A percentile compares a stretch with the other conserved stretches of the same genome.
Conservation (phyloP, 2,329 filamentous ascomycete species). For the Aspergillus sergii region DNA sequence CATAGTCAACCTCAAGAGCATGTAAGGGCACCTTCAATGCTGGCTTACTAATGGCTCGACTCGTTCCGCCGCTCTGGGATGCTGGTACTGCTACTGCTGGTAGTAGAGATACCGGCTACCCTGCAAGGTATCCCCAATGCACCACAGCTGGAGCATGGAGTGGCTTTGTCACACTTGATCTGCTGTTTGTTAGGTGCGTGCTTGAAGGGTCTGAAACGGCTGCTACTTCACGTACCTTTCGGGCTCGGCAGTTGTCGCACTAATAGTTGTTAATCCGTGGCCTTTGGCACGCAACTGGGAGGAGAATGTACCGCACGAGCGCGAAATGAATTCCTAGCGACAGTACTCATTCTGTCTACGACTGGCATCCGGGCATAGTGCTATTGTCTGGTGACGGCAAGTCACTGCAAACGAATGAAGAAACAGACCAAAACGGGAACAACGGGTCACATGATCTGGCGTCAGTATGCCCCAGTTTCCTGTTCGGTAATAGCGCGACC, state of each 20-base stretch:
- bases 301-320: constrained; percentile 25
- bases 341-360: constrained; percentile 12
- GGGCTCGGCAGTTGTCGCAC: constrained; percentile 32
- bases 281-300: too few relatives aligned
- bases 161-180: constrained; percentile 28
- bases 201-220: too few relatives aligned
- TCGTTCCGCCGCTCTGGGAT: constrained; percentile 9
- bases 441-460: background rate
- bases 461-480: background rate
- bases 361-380: background rate
- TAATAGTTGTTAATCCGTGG: constrained; percentile 6
- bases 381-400: background rate
- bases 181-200: constrained; percentile 1
- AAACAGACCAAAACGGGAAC: background rate
- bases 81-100: background rate
- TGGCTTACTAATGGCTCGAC: constrained; percentile 21
- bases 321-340: constrained; percentile 24
- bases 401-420: background rate
- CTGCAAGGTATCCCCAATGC: constrained; percentile 23
- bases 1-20: background rate
- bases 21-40: too few relatives aligned
- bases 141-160: constrained; percentile 27
- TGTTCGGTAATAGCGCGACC: background rate
- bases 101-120: constrained; percentile 6
- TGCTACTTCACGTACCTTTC: constrained; percentile 23